A percentile compares a stretch with the other conserved stretches of the same genome.
Conservation (phyloP, 1,284 basidiomycete species). For the Tranzscheliella williamsii region DNA sequence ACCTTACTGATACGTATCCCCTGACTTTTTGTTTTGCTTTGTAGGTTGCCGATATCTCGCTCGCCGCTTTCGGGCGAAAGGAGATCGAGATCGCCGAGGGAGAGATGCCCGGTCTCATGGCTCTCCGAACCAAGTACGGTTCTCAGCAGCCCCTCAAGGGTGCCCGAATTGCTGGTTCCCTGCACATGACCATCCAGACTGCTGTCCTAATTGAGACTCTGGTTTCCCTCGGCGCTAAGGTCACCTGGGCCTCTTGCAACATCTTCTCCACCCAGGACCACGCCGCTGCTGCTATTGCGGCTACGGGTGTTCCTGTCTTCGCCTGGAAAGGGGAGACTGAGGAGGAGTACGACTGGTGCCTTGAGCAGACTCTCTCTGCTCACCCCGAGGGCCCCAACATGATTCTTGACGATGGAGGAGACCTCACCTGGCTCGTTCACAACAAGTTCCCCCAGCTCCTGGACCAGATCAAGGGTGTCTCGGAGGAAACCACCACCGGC, state of each 20-base stretch:
- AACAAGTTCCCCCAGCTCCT: conserved; percentile 69
- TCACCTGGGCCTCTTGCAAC: conserved; percentile 99
- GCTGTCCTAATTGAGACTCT: conserved; percentile 65
- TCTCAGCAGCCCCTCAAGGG: conserved; percentile 84
- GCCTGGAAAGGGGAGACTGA: conserved; percentile 99
- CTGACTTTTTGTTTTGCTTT: neutral
- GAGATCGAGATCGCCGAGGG: conserved; percentile 93
- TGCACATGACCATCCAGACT: conserved; percentile 86
- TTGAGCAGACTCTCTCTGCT: conserved; percentile 88
- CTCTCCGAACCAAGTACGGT: conserved; percentile 69
- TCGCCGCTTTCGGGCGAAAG: conserved; percentile 95
- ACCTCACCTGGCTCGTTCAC: conserved; percentile 92
- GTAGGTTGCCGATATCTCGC: conserved; percentile 77
- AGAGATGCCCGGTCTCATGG: conserved; percentile 61
- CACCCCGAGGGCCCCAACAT: conserved; percentile 89
- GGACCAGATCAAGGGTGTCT: conserved; percentile 73
- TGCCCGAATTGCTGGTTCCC: conserved; percentile 84
- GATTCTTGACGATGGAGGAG: conserved; percentile 99
- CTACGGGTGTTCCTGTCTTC: conserved; percentile 95
- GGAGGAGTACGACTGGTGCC: conserved; percentile 93
- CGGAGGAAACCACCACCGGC: conserved; percentile 99
- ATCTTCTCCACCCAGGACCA: conserved; percentile 99
- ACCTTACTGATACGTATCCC: neutral
- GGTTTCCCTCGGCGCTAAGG: conserved; percentile 90
- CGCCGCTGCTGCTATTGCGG: conserved; percentile 95